Evolutionary conservation across 2,329 filamentous ascomycete species (phyloP), one percentile per base, ranked within the genome.

Genomic region (Bisporella sp.): DNA sequence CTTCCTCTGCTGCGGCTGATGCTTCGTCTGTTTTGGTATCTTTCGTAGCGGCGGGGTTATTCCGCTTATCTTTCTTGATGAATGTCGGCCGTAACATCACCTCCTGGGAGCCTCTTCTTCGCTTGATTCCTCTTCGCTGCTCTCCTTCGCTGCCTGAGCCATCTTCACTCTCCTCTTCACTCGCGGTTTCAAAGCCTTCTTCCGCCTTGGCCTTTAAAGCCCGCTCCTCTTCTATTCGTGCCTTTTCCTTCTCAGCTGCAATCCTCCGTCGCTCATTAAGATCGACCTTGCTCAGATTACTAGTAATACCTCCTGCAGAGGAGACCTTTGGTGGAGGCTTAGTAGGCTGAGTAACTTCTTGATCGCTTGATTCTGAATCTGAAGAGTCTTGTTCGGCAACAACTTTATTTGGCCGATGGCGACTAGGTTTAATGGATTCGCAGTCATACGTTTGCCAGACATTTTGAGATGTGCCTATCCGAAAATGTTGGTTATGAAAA

Each of bases 371-470:
- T 45, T 78, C 74, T 39, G 77, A 80, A 41, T 62, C 63, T 21
- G 75, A 77, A 9, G 73, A 71, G 12, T 57, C 54, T 35, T 57
- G 60, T 53, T 73, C 76, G 6, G 73, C 78, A 2, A 76, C 72
- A 12, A 84, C 74, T 68, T 96, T 97, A 58, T 93, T 92, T 12
- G 92, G 85, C 52, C 90, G 84, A 63, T 96, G 87, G 51, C 93
- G 87, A 59, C 84, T 81, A 29, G 89, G 87, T 66, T 83, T 84
- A 52, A 85, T 71, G 4, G 90, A 64, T 96, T 96, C 55, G 91
- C 90, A 56, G 92, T 97, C 88, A 97, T 96, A 63, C 88, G 87
- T 67, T 88, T 90, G 9, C 84, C 81, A 54, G 87, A 84, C 77
- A 80, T 78, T 42, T 54, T 62, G 50, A 28, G 37, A 30, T 42